Base-by-base conservation (phyloP, 2,329 filamentous ascomycete genomes). In the Alternaria rosae region DNA sequence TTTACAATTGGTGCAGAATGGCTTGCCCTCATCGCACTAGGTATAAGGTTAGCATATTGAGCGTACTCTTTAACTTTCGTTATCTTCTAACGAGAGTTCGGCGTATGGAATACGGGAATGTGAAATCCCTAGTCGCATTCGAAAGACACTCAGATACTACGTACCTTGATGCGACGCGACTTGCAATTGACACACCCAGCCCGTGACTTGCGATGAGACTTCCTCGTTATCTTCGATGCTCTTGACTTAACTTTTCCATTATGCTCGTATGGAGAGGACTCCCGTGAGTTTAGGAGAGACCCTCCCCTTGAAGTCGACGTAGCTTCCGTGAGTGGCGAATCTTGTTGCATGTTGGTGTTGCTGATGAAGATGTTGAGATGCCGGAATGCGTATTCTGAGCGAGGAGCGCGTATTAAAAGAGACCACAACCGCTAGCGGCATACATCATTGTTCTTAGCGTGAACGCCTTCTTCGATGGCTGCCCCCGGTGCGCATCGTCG, bases 131-230 rank as follows among this genome's bases (percentile, higher is more conserved):
- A n/a, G n/a, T n/a, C n/a, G n/a, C n/a, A n/a, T n/a, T 11, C 44
- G 12, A 26, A n/a, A n/a, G 17, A 12, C 25, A 53, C 17, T 13
- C 15, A 28, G n/a, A 26, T 25, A 17, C 21, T 25, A 52, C 57
- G 15, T 65, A 75, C 73, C 64, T 76, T 76, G 21, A 76, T 72
- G 15, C 73, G 62, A 17, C 73, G 64, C 6, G 57, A 60, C 41
- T 76, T 76, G 55, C 73, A 76, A 26, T 72, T 71, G 51, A 66
- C 67, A 56, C 73, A 76, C 17, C 73, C 73, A 53, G 65, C 69
- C 28, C 73, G 66, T 20, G 71, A 75, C 51, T 76, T 75, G 30
- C 69, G 67, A 65, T 76, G 73, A 20, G 72, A 64, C 26, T 65
- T 66, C 42, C 70, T 45, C 44, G 70, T 69, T 54, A 69, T 67